phyloP scores from a whole-genome alignment of 192 early-diverging fungal species.

The Coemansia sp. region DNA sequence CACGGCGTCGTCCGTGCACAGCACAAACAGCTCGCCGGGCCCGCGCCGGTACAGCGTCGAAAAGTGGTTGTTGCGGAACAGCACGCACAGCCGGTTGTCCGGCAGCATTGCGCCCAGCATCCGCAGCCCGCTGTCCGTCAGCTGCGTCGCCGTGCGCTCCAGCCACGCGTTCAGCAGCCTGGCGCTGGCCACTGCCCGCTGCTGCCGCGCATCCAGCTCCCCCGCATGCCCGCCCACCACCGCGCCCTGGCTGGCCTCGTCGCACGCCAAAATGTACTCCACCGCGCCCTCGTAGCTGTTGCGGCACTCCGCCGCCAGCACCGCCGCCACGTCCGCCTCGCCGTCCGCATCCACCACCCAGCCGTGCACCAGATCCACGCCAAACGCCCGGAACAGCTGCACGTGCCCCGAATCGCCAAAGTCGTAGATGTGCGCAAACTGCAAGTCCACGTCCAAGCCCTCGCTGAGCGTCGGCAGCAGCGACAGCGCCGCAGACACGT shows the following conservation, averaged over 20 bases:
- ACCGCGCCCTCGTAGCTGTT: slow-evolving; percentile 77
- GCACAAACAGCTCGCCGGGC: slow-evolving; percentile 49
- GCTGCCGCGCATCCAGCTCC: background rate
- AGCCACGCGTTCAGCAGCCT: slow-evolving; percentile 67
- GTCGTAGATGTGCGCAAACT: slow-evolving; percentile 66
- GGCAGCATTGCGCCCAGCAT: slow-evolving; percentile 62
- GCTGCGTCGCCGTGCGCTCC: slow-evolving; percentile 68
- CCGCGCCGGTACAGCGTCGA: slow-evolving; percentile 66
- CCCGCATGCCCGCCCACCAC: background rate
- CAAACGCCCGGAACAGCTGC: slow-evolving; percentile 72
- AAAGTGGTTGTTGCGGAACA: slow-evolving; percentile 96
- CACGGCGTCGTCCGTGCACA: slow-evolving; percentile 69
- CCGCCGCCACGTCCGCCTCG: slow-evolving; percentile 53
- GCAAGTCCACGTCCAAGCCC: slow-evolving; percentile 80
- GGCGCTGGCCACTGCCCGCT: background rate
- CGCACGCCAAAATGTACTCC: slow-evolving; percentile 67
- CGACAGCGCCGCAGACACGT: slow-evolving; percentile 10
- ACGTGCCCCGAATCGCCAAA: slow-evolving; percentile 64
- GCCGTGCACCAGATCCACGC: slow-evolving; percentile 81
- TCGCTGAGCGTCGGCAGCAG: slow-evolving; percentile 31
- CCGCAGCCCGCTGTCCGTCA: slow-evolving; percentile 76
- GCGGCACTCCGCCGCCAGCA: slow-evolving; percentile 51
- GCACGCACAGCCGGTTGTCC: slow-evolving; percentile 58
- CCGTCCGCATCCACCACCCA: slow-evolving; percentile 73
- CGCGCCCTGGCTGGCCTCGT: slow-evolving; percentile 39